A percentile compares a stretch with the other conserved stretches of the same genome.
phyloP scores from a whole-genome alignment of 129 eudicot genomes.

The Chrysanthemum seticuspe region DNA sequence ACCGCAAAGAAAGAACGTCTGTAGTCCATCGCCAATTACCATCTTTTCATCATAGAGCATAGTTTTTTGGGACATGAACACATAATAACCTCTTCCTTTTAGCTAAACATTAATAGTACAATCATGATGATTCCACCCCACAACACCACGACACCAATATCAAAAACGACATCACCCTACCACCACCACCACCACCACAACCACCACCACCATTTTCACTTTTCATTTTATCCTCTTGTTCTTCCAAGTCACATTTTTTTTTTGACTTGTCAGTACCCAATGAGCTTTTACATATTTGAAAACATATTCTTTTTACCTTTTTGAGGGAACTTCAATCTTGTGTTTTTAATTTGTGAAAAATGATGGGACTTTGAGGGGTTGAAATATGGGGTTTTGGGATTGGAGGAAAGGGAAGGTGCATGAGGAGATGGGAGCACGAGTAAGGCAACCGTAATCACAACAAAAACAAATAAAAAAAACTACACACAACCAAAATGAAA shows the following conservation, averaged over 20 bases:
- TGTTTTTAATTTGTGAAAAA: background rate
- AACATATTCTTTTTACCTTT: conserved; percentile 5
- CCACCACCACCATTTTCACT: conserved; percentile 37
- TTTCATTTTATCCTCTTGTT: conserved; percentile 16
- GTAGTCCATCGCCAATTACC: no score
- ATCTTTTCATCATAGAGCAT: no score
- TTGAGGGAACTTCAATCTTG: conserved; percentile 7
- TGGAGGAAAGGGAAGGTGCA: conserved; percentile 51
- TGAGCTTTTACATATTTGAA: conserved; percentile 44
- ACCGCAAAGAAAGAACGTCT: no score
- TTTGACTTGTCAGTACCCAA: conserved; percentile 32
- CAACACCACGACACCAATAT: conserved; percentile 42
- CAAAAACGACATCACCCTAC: conserved; percentile 68
- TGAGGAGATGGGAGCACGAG: conserved; percentile 27
- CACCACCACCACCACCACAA: conserved; percentile 29
- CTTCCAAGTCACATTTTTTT: conserved; percentile 30
- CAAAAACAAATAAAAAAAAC: no score
- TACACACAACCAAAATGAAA: no score
- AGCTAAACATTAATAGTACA: no score
- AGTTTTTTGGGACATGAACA: no score
- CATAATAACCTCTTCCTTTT: no score
- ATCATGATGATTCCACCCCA: conserved; percentile 48
- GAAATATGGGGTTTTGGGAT: conserved; percentile 9
- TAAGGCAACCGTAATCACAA: no score
- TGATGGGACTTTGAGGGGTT: conserved; percentile 4